phyloP scores from a whole-genome alignment of 208 protist species.

The Acanthamoeba comandoni region DNA sequence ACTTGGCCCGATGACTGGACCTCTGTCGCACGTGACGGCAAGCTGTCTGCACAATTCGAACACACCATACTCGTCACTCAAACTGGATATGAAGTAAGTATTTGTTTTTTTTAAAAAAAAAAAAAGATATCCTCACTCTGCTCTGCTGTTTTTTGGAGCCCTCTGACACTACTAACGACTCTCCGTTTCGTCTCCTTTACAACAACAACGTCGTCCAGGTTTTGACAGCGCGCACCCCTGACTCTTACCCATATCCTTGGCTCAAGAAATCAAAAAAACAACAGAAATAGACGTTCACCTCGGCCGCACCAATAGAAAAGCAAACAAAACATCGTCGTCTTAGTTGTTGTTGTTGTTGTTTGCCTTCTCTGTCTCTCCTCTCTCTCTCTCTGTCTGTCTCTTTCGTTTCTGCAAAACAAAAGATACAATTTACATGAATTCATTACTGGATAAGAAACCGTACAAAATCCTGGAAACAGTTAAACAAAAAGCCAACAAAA shows the following conservation, averaged over 20 bases:
- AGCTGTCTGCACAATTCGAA: slow-evolving; percentile 97
- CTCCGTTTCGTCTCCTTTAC: neutral
- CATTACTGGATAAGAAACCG: no score
- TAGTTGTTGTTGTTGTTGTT: no score
- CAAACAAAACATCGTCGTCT: no score
- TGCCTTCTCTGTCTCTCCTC: no score
- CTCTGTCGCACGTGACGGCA: slow-evolving; percentile 94
- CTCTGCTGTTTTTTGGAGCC: neutral
- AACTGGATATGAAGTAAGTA: slow-evolving; percentile 86
- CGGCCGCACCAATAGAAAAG: no score
- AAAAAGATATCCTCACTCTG: neutral
- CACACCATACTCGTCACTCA: slow-evolving; percentile 96
- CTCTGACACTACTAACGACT: neutral
- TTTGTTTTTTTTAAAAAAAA: neutral
- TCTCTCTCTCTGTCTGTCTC: no score
- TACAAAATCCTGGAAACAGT: no score
- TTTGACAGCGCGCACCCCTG: slow-evolving; percentile 6
- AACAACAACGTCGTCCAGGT: slow-evolving; percentile 19
- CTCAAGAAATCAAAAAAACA: no score
- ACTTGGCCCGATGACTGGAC: slow-evolving; percentile 97
- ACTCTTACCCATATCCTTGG: slow-evolving; percentile 64
- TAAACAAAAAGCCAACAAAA: no score
- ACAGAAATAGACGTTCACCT: no score
- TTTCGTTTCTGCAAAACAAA: no score
- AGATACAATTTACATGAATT: no score